Evolutionary conservation across 179 eudicot genomes (phyloP).

Genomic region (Sideroxylon spinosum): DNA sequence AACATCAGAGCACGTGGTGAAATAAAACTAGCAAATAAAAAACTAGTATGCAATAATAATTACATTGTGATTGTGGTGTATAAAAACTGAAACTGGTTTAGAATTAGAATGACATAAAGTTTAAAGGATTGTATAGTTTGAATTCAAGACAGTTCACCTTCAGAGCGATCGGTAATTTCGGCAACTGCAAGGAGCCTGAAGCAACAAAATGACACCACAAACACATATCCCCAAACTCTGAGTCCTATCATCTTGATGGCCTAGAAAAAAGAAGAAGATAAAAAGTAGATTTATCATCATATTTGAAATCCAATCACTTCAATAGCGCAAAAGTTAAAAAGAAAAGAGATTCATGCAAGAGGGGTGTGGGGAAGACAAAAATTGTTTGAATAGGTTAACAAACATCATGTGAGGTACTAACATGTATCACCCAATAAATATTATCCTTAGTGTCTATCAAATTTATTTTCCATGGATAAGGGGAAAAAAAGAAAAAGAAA

Average conservation of each 20-base stretch:
- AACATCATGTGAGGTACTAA: background rate
- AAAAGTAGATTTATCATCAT: too few species aligned
- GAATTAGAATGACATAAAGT: background rate
- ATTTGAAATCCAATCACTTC: background rate
- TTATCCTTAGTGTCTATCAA: background rate
- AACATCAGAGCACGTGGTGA: background rate
- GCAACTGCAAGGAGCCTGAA: slow-evolving; percentile 30
- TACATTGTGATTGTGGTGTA: background rate
- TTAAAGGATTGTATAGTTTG: background rate
- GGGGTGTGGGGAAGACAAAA: background rate
- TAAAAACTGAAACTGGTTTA: background rate
- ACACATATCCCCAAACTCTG: slow-evolving; percentile 19
- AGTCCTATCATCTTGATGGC: slow-evolving; percentile 22
- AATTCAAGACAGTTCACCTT: slow-evolving; percentile 38
- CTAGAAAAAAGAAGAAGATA: background rate
- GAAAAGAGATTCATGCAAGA: background rate
- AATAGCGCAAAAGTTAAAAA: background rate
- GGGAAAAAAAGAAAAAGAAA: too few species aligned
- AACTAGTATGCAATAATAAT: background rate
- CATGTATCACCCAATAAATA: background rate
- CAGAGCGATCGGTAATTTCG: slow-evolving; percentile 44
- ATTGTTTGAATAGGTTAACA: background rate
- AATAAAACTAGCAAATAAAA: background rate
- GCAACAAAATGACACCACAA: slow-evolving; percentile 20
- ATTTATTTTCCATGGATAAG: background rate